phyloP scores from a whole-genome alignment of 306 rosid genomes.

The Vigna angularis region DNA sequence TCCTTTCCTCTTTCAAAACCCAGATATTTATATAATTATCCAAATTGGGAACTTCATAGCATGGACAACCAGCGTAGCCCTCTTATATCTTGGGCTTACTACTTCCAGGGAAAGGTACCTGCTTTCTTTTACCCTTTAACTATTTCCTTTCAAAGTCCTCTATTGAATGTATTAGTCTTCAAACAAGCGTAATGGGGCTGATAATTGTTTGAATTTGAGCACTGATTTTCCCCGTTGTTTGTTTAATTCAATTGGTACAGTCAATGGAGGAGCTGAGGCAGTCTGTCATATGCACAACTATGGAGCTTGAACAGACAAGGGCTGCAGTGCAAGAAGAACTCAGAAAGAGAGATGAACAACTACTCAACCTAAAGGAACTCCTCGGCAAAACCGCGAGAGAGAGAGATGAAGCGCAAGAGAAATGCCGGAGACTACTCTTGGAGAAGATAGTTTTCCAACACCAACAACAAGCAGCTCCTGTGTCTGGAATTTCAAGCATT shows the following conservation, averaged over 20 bases:
- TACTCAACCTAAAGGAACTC: conserved; percentile 67
- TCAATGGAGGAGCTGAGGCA: conserved; percentile 81
- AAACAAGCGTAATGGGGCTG: conserved; percentile 36
- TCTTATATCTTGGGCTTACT: conserved; percentile 67
- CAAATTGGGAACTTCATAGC: not conserved
- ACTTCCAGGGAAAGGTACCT: conserved; percentile 77
- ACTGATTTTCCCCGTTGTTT: conserved; percentile 23
- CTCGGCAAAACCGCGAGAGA: conserved; percentile 72
- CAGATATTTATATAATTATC: not conserved
- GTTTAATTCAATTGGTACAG: conserved; percentile 49
- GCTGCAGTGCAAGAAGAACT: conserved; percentile 79
- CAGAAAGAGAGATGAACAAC: conserved; percentile 81
- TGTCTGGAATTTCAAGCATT: conserved; percentile 91
- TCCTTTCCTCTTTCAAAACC: conserved; percentile 35
- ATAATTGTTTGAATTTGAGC: conserved; percentile 36
- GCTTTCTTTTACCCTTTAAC: conserved; percentile 15
- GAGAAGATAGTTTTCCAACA: conserved; percentile 66
- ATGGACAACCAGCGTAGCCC: conserved; percentile 80
- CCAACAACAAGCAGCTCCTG: conserved; percentile 65
- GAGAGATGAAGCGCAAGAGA: conserved; percentile 85
- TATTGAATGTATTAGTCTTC: not conserved
- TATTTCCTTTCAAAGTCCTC: not conserved
- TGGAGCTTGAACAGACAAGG: conserved; percentile 87
- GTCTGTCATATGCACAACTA: conserved; percentile 65
- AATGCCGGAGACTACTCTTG: conserved; percentile 64